These are phyloP conservation scores for Elsinoe necatrix DNA, from an alignment of 2,329 filamentous ascomycete species.

Conservation along the genomic window DNA sequence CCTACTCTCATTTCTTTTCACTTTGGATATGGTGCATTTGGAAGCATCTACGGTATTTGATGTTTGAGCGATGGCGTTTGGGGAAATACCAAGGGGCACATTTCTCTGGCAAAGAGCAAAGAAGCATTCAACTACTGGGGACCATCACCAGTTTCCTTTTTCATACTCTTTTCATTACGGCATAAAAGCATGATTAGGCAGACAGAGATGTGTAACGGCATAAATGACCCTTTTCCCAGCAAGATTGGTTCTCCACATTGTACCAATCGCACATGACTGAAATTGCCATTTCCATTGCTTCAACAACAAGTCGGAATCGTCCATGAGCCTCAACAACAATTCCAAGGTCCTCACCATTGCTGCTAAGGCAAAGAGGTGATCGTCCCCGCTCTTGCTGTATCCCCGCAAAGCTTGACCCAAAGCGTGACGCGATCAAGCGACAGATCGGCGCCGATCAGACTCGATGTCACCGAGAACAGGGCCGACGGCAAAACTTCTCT, in stretches of 20 bases:
- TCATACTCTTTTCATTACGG: background rate
- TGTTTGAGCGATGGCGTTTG: slow-evolving; percentile 10
- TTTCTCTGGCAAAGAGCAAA: background rate
- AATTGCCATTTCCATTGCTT: no score
- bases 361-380: background rate
- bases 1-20: background rate
- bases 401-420: slow-evolving; percentile 6
- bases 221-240: background rate
- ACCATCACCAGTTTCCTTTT: slow-evolving; percentile 6
- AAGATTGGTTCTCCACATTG: background rate
- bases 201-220: slow-evolving; percentile 10
- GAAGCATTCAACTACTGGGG: slow-evolving; percentile 6
- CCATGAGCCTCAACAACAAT: background rate
- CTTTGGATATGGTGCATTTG: slow-evolving; percentile 4
- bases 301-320: background rate
- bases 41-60: background rate
- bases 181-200: background rate
- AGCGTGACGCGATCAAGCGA: slow-evolving; percentile 2
- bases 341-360: background rate
- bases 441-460: background rate
- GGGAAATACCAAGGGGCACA: background rate
- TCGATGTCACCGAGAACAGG: background rate
- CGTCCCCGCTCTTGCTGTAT: background rate
- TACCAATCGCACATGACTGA: background rate
- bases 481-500: background rate